Conservation (phyloP, 2,329 filamentous ascomycete genomes). For the Sporothrix sp. region DNA sequence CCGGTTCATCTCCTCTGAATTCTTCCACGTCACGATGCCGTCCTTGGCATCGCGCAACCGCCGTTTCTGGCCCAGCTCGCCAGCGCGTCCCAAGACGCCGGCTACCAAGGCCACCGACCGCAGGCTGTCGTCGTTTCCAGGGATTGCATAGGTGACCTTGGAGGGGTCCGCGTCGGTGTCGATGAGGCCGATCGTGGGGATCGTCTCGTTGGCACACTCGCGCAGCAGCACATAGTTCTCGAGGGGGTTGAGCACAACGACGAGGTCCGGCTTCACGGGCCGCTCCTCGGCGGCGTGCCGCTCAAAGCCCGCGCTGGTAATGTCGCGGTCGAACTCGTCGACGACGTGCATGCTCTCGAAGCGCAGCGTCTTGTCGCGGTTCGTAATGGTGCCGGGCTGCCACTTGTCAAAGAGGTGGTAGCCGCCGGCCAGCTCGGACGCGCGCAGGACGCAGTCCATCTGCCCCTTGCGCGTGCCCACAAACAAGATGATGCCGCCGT, state of each 20-base stretch:
- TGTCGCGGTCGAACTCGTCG: conserved; percentile 57
- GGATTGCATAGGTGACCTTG: conserved; percentile 93
- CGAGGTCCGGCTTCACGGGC: conserved; percentile 74
- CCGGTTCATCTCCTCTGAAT: background rate
- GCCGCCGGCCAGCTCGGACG: conserved; percentile 65
- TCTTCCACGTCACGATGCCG: conserved; percentile 56
- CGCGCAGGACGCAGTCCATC: conserved; percentile 67
- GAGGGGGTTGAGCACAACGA: conserved; percentile 82
- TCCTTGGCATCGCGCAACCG: conserved; percentile 52
- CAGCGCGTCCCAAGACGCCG: conserved; percentile 76
- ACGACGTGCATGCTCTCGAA: conserved; percentile 63
- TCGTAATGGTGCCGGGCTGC: conserved; percentile 86
- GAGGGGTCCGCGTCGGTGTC: conserved; percentile 90
- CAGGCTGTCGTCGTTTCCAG: conserved; percentile 91
- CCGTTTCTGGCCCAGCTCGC: conserved; percentile 61
- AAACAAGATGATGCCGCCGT: conserved; percentile 80
- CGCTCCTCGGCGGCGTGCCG: conserved; percentile 52
- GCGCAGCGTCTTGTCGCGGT: conserved; percentile 86
- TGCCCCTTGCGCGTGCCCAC: conserved; percentile 81
- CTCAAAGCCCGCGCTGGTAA: conserved; percentile 50
- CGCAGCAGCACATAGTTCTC: conserved; percentile 88
- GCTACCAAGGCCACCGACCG: conserved; percentile 73
- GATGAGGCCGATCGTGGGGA: conserved; percentile 89
- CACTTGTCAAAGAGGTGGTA: conserved; percentile 90
- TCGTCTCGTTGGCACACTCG: conserved; percentile 78